Conservation (phyloP, 176 grass and related monocot species). For the Rhynchospora breviuscula region DNA sequence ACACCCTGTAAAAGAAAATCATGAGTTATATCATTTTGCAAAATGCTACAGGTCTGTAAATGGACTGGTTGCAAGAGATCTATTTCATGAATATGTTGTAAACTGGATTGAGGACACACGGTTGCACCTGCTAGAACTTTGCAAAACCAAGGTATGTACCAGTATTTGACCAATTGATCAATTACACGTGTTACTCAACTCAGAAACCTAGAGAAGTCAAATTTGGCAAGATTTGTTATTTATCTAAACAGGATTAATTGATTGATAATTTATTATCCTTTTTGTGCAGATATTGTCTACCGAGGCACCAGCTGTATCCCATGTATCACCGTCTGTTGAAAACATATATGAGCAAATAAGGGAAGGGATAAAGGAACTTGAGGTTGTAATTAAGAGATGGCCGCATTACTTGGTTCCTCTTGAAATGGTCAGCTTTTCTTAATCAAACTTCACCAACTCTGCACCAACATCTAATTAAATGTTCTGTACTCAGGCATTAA, state of each 20-base stretch:
- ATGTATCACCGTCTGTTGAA: constrained; percentile 71
- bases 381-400: constrained; percentile 93
- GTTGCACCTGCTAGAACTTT: constrained; percentile 82
- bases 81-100: constrained; percentile 84
- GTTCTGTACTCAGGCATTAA: background rate
- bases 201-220: background rate
- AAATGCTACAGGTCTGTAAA: constrained; percentile 53
- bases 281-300: constrained; percentile 52
- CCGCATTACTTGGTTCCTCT: constrained; percentile 80
- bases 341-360: constrained; percentile 81
- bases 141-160: constrained; percentile 72
- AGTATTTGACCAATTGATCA: background rate
- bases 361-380: constrained; percentile 75
- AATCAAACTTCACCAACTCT: background rate
- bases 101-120: constrained; percentile 90
- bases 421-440: constrained; percentile 51
- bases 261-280: constrained; percentile 3
- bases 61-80: constrained; percentile 77
- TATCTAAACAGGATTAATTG: constrained; percentile 24
- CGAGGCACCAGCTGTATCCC: constrained; percentile 28
- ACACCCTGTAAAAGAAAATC: constrained; percentile 3
- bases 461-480: background rate
- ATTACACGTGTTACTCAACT: background rate
- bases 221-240: constrained; percentile 1
- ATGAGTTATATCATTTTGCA: constrained; percentile 11